These are phyloP conservation scores for Boechera stricta DNA, from an alignment of 345 rosid genomes.

Conservation along the genomic window DNA sequence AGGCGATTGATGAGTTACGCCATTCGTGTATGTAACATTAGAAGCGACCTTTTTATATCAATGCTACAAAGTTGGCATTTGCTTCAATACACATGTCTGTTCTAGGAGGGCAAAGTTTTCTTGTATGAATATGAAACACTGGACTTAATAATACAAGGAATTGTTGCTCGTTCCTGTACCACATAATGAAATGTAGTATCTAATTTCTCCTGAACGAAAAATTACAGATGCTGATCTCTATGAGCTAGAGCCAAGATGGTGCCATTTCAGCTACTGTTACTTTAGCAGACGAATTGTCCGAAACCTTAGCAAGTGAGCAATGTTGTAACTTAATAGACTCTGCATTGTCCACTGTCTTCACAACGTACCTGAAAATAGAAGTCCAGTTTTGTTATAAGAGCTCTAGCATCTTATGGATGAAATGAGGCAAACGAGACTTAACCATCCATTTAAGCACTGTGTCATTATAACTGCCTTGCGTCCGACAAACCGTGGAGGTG, in stretches of 20 bases:
- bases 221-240: background rate
- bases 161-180: slow-evolving; percentile 1
- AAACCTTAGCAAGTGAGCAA: slow-evolving; percentile 79
- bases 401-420: slow-evolving; percentile 11
- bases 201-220: slow-evolving; percentile 16
- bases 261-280: slow-evolving; percentile 58
- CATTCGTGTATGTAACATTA: slow-evolving; percentile 41
- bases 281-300: slow-evolving; percentile 52
- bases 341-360: slow-evolving; percentile 88
- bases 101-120: background rate
- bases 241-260: slow-evolving; percentile 63
- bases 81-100: slow-evolving; percentile 7
- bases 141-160: slow-evolving; percentile 8
- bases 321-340: slow-evolving; percentile 93
- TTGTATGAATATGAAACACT: slow-evolving; percentile 9
- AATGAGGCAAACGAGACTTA: slow-evolving; percentile 26
- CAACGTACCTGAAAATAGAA: slow-evolving; percentile 72
- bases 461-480: slow-evolving; percentile 92
- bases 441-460: slow-evolving; percentile 98
- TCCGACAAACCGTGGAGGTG: slow-evolving; percentile 90
- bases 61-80: slow-evolving; percentile 28
- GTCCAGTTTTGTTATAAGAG: background rate
- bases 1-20: slow-evolving; percentile 30
- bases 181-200: slow-evolving; percentile 19
- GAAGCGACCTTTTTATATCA: slow-evolving; percentile 17